Percentiles rank a stretch among this genome's conserved stretches.
Evolutionary conservation across 768 basidiomycete genomes (phyloP).

Genomic region (Russula abietina): DNA sequence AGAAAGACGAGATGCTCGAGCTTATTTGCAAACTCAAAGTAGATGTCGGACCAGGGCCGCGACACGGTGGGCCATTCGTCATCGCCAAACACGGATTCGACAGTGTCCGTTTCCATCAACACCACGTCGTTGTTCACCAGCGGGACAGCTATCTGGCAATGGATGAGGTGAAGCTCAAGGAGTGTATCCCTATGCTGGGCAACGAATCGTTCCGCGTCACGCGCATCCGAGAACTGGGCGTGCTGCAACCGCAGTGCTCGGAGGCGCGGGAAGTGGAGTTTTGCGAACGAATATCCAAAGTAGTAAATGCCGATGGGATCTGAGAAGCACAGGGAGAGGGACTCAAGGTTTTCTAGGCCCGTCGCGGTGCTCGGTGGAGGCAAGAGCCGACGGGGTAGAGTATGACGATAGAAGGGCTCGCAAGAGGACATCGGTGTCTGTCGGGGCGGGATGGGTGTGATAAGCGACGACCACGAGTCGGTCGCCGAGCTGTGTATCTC

Average conservation of each 20-base stretch:
- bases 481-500: slow-evolving; percentile 4
- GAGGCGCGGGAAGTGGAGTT: slow-evolving; percentile 11
- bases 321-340: slow-evolving; percentile 15
- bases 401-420: slow-evolving; percentile 12
- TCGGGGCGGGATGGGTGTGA: not conserved
- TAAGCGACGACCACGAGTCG: slow-evolving; percentile 3
- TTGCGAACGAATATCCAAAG: slow-evolving; percentile 2
- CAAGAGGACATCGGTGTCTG: slow-evolving; percentile 6
- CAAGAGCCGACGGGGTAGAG: not conserved
- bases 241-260: slow-evolving; percentile 15
- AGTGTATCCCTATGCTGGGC: slow-evolving; percentile 7
- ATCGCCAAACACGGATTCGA: not conserved
- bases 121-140: not conserved
- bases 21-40: not conserved
- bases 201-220: slow-evolving; percentile 15
- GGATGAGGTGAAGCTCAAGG: slow-evolving; percentile 11
- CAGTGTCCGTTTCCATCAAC: no score
- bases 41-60: slow-evolving; percentile 15
- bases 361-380: not conserved
- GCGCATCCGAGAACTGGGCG: slow-evolving; percentile 12
- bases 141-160: slow-evolving; percentile 13
- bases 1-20: slow-evolving; percentile 12
- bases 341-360: slow-evolving; percentile 2
- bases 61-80: slow-evolving; percentile 10
- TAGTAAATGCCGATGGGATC: slow-evolving; percentile 9